phyloP scores from a whole-genome alignment of 1,139 yeast genomes.

The Nematodospora anomalae region DNA sequence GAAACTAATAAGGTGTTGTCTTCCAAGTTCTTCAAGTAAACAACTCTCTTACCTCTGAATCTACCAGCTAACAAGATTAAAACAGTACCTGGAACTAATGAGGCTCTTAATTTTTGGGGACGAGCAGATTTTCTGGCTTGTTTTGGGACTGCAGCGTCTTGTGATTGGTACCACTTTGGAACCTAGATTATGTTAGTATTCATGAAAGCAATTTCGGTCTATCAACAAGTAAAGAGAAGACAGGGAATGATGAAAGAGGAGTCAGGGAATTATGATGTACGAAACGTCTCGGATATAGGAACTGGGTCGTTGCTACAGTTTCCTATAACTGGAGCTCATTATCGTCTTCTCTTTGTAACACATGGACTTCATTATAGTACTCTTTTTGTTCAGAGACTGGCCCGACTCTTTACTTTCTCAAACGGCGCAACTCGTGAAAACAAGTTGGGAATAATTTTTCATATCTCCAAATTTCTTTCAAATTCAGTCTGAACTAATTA shows the following conservation, averaged over 20 bases:
- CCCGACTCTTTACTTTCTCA: too few relatives aligned
- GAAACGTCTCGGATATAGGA: neutral
- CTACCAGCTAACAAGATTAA: constrained; percentile 98
- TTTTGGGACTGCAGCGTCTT: constrained; percentile 86
- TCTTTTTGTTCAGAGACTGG: too few relatives aligned
- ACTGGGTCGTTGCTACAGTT: neutral
- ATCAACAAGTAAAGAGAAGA: too few relatives aligned
- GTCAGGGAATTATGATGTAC: neutral
- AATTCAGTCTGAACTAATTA: too few relatives aligned
- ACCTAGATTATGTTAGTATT: constrained; percentile 55
- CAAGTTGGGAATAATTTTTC: too few relatives aligned
- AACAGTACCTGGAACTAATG: constrained; percentile 98
- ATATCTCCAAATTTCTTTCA: too few relatives aligned
- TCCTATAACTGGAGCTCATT: too few relatives aligned
- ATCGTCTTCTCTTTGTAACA: too few relatives aligned
- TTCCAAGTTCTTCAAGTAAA: constrained; percentile 95
- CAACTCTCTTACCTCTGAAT: constrained; percentile 99
- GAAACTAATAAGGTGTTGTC: constrained; percentile 98
- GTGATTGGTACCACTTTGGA: constrained; percentile 96
- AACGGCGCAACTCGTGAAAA: too few relatives aligned
- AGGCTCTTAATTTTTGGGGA: constrained; percentile 95
- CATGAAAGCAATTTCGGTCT: too few relatives aligned
- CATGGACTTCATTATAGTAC: too few relatives aligned
- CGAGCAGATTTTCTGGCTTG: constrained; percentile 87
- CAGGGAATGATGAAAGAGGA: too few relatives aligned